Evolutionary conservation across 371 early-diverging fungal genomes (phyloP), one percentile per base, ranked within the genome.

Genomic region (Saksenaea oblongispora): DNA sequence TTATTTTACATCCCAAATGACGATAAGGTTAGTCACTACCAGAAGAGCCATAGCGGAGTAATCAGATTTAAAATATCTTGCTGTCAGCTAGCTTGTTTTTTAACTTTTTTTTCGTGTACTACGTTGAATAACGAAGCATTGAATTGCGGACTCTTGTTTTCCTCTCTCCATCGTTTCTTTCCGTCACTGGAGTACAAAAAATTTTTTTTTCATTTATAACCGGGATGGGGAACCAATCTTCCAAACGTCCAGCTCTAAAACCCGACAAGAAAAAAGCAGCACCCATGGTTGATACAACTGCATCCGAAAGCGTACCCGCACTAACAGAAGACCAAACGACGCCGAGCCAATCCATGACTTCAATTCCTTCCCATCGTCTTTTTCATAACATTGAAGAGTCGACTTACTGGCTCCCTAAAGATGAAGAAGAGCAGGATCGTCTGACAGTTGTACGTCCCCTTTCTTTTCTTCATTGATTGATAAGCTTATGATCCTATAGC

Each of bases 341-440:
- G 3, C 51, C 51, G 22, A 47, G 51, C 51, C 51, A 47, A n/a
- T 47, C 51, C 8, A 22, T 47, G 24, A 47, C 51, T 22, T 47
- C 51, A 7, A n/a, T 47, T 22, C 51, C 51, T 18, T 22, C 24
- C 3, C 22, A 47, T 22, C 26, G 58, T 22, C 34, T 26, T 5
- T 57, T 36, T 27, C 58, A 57, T 17, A 18, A 35, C 14, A 36
- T 41, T 3, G 24, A 57, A 11, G 15, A 41, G 26, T 59, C 59
- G 11, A 39, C 59, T 36, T 63, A 63, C 34, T 63, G 63, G 63
- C 27, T 63, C 5, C 57, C 63, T 17, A 63, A 63, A 26, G 31
- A 36, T 56, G 34, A 63, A 41, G 63, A 63, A 47, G 63, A 63
- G 7, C 63, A 63, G 47, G 63, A 63, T 34, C 56, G 63, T 15